Percentiles rank a stretch among this genome's conserved stretches.
Conservation (phyloP, 108 stramenopile genomes). For the Stephanodiscus triporus region DNA sequence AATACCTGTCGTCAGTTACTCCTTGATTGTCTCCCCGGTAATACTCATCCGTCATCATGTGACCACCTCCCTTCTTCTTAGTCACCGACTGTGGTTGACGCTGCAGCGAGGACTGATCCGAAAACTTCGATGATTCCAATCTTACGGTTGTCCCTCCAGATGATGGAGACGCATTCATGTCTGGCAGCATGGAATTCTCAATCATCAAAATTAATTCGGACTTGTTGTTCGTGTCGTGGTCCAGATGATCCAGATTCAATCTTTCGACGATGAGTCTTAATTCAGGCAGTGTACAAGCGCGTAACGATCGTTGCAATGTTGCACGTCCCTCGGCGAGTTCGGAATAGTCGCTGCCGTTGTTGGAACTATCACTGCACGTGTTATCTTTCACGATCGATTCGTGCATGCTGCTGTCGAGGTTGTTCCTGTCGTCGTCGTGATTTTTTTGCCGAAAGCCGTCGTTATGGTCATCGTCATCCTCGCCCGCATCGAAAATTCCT, state of each 20-base stretch:
- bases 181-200: constrained; percentile 28
- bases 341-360: neutral
- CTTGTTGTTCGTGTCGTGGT: neutral
- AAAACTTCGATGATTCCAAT: too few species aligned
- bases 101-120: constrained; percentile 6
- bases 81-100: constrained; percentile 8
- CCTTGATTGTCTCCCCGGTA: neutral
- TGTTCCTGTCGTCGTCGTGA: neutral
- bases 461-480: neutral
- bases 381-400: neutral
- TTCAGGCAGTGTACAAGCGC: constrained; percentile 35
- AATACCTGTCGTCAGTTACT: neutral
- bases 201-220: constrained; percentile 32
- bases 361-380: neutral
- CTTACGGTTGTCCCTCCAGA: neutral
- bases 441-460: neutral
- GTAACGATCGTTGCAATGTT: constrained; percentile 29
- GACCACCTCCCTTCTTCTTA: constrained; percentile 13
- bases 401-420: too few species aligned
- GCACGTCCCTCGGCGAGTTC: constrained; percentile 14
- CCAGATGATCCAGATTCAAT: constrained; percentile 27
- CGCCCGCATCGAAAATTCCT: neutral
- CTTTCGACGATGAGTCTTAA: constrained; percentile 39
- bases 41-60: neutral
- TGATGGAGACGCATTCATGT: neutral